Evolutionary conservation across 2,329 filamentous ascomycete species (phyloP).

Genomic region (Neofusicoccum parvum): DNA sequence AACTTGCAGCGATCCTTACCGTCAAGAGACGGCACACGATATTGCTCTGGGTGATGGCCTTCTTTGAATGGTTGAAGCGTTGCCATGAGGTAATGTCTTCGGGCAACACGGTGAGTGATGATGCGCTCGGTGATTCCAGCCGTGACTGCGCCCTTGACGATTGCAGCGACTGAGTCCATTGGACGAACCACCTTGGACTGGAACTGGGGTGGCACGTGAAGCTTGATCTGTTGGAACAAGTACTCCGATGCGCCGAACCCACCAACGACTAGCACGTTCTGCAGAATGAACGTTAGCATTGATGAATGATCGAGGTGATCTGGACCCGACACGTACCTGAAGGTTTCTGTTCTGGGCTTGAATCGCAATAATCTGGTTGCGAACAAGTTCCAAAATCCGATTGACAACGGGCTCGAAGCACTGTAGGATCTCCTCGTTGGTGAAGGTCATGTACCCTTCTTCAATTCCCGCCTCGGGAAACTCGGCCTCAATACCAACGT

Average conservation of each 20-base stretch:
- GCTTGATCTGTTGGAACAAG: conserved; percentile 98
- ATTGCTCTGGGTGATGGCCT: conserved; percentile 96
- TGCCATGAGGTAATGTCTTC: conserved; percentile 98
- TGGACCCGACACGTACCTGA: conserved; percentile 57
- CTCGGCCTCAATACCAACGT: conserved; percentile 97
- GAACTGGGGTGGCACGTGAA: conserved; percentile 97
- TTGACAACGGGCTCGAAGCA: conserved; percentile 99
- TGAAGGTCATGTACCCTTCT: conserved; percentile 99
- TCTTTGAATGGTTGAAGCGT: conserved; percentile 99
- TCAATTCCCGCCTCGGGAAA: conserved; percentile 97
- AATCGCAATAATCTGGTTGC: conserved; percentile 98
- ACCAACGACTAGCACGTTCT: conserved; percentile 94
- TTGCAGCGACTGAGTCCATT: conserved; percentile 98
- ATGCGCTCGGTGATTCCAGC: conserved; percentile 97
- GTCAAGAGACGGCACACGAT: conserved; percentile 93
- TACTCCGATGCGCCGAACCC: conserved; percentile 98
- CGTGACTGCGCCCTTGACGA: conserved; percentile 97
- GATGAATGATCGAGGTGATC: background rate
- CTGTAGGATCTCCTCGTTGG: conserved; percentile 97
- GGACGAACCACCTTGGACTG: conserved; percentile 97
- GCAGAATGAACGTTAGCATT: background rate
- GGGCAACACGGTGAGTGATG: conserved; percentile 93
- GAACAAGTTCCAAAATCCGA: conserved; percentile 90
- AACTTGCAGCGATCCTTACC: conserved; percentile 99
- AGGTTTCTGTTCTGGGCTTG: conserved; percentile 93